Evolutionary conservation across 768 basidiomycete species (phyloP).

Genomic region (Saitozyma podzolica): DNA sequence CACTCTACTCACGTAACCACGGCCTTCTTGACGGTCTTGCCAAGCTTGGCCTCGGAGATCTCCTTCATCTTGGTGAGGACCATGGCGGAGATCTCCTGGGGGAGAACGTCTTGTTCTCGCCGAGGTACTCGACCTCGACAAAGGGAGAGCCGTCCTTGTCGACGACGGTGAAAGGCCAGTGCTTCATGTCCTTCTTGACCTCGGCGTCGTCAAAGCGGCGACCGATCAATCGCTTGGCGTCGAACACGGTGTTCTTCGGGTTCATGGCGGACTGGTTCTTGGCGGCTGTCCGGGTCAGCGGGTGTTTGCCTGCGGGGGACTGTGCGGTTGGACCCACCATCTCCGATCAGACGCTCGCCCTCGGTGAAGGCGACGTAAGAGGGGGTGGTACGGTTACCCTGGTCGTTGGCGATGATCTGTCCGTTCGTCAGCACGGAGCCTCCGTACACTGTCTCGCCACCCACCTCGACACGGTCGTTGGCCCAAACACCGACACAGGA

Average conservation of each 20-base stretch:
- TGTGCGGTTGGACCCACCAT: slow-evolving; percentile 66
- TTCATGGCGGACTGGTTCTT: slow-evolving; percentile 98
- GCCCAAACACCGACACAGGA: slow-evolving; percentile 56
- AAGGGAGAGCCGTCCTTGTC: slow-evolving; percentile 96
- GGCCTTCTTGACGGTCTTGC: slow-evolving; percentile 97
- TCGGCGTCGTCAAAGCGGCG: slow-evolving; percentile 79
- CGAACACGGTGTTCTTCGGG: slow-evolving; percentile 97
- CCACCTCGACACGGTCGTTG: slow-evolving; percentile 54
- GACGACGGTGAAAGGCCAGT: slow-evolving; percentile 97
- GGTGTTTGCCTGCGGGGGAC: background rate
- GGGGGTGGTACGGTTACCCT: slow-evolving; percentile 98
- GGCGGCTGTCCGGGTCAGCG: slow-evolving; percentile 27
- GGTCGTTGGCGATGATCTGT: slow-evolving; percentile 53
- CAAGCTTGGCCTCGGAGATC: slow-evolving; percentile 97
- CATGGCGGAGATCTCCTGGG: slow-evolving; percentile 98
- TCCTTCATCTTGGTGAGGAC: slow-evolving; percentile 99
- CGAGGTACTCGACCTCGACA: slow-evolving; percentile 90
- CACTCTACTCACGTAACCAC: slow-evolving; percentile 75
- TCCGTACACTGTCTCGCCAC: slow-evolving; percentile 2
- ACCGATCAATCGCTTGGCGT: slow-evolving; percentile 98
- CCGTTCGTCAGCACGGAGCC: slow-evolving; percentile 7
- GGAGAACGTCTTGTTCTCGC: slow-evolving; percentile 92
- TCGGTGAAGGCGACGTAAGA: slow-evolving; percentile 98
- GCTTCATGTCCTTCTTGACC: slow-evolving; percentile 61
- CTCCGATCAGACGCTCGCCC: slow-evolving; percentile 96